Conservation (phyloP, 768 basidiomycete genomes). For the Collybiopsis luxurians region DNA sequence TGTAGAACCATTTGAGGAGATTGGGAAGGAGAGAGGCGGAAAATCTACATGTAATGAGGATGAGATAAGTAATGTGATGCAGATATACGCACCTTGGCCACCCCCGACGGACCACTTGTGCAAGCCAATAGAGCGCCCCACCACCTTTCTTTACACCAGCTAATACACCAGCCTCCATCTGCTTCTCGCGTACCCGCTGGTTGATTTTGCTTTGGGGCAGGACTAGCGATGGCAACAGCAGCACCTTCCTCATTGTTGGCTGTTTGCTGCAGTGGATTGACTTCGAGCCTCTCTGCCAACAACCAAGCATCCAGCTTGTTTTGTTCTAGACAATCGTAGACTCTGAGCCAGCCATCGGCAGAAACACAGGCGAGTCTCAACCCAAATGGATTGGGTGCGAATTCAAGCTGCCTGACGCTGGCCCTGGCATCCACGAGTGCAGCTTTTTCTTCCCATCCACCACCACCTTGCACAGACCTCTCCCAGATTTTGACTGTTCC, state of each 20-base stretch:
- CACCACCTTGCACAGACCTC: conserved; percentile 40
- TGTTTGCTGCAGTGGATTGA: conserved; percentile 50
- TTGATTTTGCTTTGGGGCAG: conserved; percentile 22
- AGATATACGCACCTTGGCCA: conserved; percentile 60
- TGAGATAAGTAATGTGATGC: not conserved
- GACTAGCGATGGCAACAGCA: conserved; percentile 19
- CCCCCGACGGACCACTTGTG: conserved; percentile 65
- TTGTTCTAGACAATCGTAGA: conserved; percentile 89
- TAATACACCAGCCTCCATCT: conserved; percentile 89
- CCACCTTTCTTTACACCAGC: conserved; percentile 95
- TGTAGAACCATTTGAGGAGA: not conserved
- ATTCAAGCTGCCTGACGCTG: conserved; percentile 83
- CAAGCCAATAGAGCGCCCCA: conserved; percentile 92
- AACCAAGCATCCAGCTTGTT: conserved; percentile 72
- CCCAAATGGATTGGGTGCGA: conserved; percentile 84
- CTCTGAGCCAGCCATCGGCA: conserved; percentile 81
- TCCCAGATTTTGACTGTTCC: conserved; percentile 94
- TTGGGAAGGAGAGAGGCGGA: conserved; percentile 28
- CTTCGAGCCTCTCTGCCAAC: conserved; percentile 74
- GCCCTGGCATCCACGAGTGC: conserved; percentile 82
- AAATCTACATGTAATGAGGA: conserved; percentile 59
- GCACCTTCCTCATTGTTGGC: conserved; percentile 42
- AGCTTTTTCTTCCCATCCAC: conserved; percentile 73
- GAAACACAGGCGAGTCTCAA: conserved; percentile 91
- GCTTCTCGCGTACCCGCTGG: conserved; percentile 71